Evolutionary conservation across 495 filamentous ascomycete genomes (phyloP), one percentile per base, ranked within the genome.

Genomic region (Corynascus novoguineensis): DNA sequence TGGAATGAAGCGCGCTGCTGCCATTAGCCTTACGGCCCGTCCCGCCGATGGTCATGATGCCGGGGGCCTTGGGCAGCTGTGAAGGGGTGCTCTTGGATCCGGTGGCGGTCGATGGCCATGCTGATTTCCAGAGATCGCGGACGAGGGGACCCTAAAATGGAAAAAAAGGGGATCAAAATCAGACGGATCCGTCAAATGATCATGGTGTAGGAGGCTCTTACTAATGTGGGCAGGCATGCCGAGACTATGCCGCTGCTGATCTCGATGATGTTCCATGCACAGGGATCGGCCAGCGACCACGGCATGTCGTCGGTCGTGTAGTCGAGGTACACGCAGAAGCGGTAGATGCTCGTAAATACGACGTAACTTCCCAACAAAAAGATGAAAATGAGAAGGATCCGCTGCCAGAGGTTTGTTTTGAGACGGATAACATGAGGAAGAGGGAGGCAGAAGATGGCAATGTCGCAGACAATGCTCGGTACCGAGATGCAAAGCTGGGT

Each of bases 261-360:
- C 50, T 53, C 50, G 27, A 53, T 53, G 50, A 53, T 32, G 9
- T 53, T 53, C 50, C 50, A 53, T 9, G 50, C 50, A 38, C 50
- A 53, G 17, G 15, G 15, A 25, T 53, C 37, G 24, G 50, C 37
- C 11, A 53, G 37, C 7, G 50, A 41, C 50, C 50, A 53, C 3
- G 50, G 50, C 10, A 53, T 27, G 35, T 53, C 50, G 37, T 53
- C 50, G 25, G 50, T 53, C 24, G 35, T 53, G 50, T 53, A 53
- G 37, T 0, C 4, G 25, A 53, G 5, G 35, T 31, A 53, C 10
- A 53, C 17, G 37, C 37, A 27, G 50, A 53, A 53, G 25, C 50
- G 50, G 35, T 53, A 53, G 37, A 53, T 42, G 50, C 50, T 53
- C 3, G 50, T 53, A 6, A 53, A 53, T 15, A 53, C 50, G 15